Base-by-base conservation (phyloP, 768 basidiomycete genomes). In the Kwoniella sp. region DNA sequence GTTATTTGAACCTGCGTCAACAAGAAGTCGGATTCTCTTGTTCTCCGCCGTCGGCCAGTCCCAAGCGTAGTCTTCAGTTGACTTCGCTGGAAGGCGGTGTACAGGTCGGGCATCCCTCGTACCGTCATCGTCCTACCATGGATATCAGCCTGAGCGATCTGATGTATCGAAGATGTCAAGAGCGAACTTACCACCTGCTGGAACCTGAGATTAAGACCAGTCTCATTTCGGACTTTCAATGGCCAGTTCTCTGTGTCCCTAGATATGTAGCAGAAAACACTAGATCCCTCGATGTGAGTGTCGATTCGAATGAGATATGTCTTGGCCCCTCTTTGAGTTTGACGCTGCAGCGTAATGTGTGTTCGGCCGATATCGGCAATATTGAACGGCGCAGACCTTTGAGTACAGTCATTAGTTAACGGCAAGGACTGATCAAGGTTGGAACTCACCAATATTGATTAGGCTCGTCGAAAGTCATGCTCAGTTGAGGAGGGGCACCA, bases 311-410 rank as follows among this genome's bases (percentile, higher is more conserved):
- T 82, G 30, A 97, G 83, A 45, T 86, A 83, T 0, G 65, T 68
- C 37, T 83, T 83, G 41, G 82, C 76, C 50, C 81, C 78, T n/a
- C 74, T 74, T n/a, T 31, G 34, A 23, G 62, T 58, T 23, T 73
- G 66, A 22, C 78, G 56, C 23, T 67, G 22, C 12, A 77, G 41
- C 2, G 61, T 61, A 15, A 79, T 51, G 48, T 75, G 58, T 3
- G 68, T 77, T 85, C 85, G 83, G 20, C 96, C 96, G 64, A 99
- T 91, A 71, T 95, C 90, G 74, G 93, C 88, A 38, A 97, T 85
- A 76, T 91, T 92, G 81, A 98, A 88, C 0, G 93, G 91, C 1
- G 93, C 84, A 1, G 95, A 94, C 94, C 94, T 96, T 65, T 1
- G 7, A 47, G 62, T 30, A 48, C 30, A 20, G 28, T 65, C 15